Conservation (phyloP, 2,329 filamentous ascomycete species). For the Penicillium fuscoglaucum region DNA sequence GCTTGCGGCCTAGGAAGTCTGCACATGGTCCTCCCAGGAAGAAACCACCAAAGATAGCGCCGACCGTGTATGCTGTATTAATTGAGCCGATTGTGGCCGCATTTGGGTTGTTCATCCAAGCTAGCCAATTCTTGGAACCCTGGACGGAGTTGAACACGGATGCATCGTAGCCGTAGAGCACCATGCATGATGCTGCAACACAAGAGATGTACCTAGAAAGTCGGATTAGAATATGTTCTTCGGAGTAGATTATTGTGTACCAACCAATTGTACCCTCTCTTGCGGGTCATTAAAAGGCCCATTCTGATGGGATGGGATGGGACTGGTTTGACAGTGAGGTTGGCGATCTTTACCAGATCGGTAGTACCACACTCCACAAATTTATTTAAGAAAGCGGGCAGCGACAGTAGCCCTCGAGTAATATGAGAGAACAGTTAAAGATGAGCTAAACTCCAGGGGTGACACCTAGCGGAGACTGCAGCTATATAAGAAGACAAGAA, state of each 20-base stretch:
- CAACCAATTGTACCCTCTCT: constrained; percentile 37
- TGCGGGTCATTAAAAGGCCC: constrained; percentile 25
- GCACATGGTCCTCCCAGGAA: constrained; percentile 67
- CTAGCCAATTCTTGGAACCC: constrained; percentile 65
- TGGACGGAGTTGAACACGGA: constrained; percentile 73
- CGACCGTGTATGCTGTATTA: constrained; percentile 70
- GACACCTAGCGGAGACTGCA: background rate
- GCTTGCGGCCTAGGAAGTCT: constrained; percentile 62
- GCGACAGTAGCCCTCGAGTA: background rate
- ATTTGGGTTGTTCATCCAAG: constrained; percentile 57
- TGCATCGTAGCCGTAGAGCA: constrained; percentile 72
- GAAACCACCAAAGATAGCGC: constrained; percentile 68
- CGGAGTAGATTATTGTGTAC: background rate
- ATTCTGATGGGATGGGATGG: constrained; percentile 17
- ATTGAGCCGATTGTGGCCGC: constrained; percentile 55
- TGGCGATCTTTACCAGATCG: background rate
- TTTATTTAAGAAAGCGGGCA: background rate
- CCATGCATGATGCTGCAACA: constrained; percentile 72
- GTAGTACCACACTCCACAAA: background rate
- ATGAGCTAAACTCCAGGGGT: background rate
- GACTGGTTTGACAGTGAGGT: background rate
- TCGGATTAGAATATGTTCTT: background rate
- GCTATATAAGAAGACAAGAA: constrained; percentile 1
- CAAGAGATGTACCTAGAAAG: constrained; percentile 63
- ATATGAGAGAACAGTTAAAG: background rate